Evolutionary conservation across 192 early-diverging fungal species (phyloP).

Genomic region (Podila clonocystis): DNA sequence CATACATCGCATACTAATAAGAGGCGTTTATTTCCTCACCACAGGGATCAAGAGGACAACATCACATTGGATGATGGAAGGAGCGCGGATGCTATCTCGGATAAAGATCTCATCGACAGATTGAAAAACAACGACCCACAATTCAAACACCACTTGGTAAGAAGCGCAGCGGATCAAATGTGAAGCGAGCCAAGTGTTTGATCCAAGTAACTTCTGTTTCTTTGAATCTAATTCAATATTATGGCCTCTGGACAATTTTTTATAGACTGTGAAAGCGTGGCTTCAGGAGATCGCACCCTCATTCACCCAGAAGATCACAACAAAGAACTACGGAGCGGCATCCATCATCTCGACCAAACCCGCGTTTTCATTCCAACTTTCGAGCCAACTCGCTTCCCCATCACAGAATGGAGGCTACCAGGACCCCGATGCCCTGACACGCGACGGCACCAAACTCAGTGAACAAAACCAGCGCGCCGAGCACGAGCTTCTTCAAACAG

Average conservation of each 20-base stretch:
- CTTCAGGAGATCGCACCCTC: slow-evolving; percentile 34
- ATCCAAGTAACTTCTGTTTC: too few relatives aligned
- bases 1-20: too few relatives aligned
- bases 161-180: not conserved
- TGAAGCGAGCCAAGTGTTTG: not conserved
- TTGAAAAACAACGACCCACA: slow-evolving; percentile 21
- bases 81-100: slow-evolving; percentile 20
- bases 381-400: not conserved
- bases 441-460: slow-evolving; percentile 23
- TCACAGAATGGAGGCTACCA: not conserved
- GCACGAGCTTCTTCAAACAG: slow-evolving; percentile 64
- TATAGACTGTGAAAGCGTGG: slow-evolving; percentile 46
- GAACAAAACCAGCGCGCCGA: slow-evolving; percentile 53
- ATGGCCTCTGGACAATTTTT: too few relatives aligned
- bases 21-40: not conserved
- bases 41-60: slow-evolving; percentile 12
- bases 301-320: not conserved
- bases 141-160: slow-evolving; percentile 34
- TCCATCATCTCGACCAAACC: not conserved
- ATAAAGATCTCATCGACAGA: slow-evolving; percentile 36
- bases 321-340: slow-evolving; percentile 9
- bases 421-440: slow-evolving; percentile 36
- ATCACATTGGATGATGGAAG: slow-evolving; percentile 25
- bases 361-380: slow-evolving; percentile 4
- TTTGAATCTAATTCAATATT: not conserved